Base-by-base conservation (phyloP, 805 yeast species). In the Trichomonascus vanleenenianus region DNA sequence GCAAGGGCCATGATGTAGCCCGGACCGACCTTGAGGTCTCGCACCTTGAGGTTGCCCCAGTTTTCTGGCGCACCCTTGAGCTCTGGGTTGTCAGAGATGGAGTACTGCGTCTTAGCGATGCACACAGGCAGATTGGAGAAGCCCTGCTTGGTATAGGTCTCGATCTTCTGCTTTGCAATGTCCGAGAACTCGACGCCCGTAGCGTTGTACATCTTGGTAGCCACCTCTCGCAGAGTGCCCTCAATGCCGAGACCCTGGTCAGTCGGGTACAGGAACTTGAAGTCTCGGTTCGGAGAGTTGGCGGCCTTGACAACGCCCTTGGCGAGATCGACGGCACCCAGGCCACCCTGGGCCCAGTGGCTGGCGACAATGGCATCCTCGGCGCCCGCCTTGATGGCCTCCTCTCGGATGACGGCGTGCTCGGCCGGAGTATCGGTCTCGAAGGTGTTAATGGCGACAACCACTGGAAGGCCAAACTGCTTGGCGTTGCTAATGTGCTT, bases 291-390 rank as follows among this genome's bases (percentile, higher is more conserved):
- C 16, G 56, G 58, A 15, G 70, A 66, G 65, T 73, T 71, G 22
- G 84, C 76, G 27, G 93, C 88, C 55, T 77, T 72, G 42, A 84
- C 75, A 33, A 91, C 95, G 39, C 93, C 85, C 56, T 82, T 66
- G 42, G 97, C 97, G 47, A 91, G 75, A 39, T 74, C 78, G 46
- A 85, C 64, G 14, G 97, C 95, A 49, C 97, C 97, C 47, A 67
- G 67, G 53, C 97, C 97, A 70, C 97, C 97, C 65, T 85, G 76
- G 57, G 85, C 95, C 95, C 96, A 91, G 68, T 91, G 97, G 68
- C 81, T 83, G 10, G 96, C 79, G 8, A 85, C 82, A 52, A 88
- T 86, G 7, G 96, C 97, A 61, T 81, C 95, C 56, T 75, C 74
- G 9, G 97, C 97, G 57, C 97, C 97, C 15, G 96, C 95, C 58